Evolutionary conservation across 1,284 basidiomycete genomes (phyloP).

Genomic region (Psilocybe mexicana): DNA sequence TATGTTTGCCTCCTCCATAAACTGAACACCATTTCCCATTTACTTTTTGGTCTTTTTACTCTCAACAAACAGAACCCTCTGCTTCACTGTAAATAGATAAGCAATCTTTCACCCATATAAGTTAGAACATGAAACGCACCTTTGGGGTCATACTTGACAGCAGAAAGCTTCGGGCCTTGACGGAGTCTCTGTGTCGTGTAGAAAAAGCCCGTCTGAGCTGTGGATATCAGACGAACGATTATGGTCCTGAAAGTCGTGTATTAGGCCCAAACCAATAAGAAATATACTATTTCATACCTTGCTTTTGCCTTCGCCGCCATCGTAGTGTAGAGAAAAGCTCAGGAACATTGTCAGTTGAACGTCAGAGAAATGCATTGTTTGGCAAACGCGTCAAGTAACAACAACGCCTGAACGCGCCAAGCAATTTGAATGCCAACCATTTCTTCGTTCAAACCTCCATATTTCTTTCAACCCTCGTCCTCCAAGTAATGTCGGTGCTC

Average conservation of each 20-base stretch:
- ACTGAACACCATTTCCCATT: not conserved
- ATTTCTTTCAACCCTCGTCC: not conserved
- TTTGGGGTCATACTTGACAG: slow-evolving; percentile 87
- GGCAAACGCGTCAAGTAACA: not conserved
- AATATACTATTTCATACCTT: slow-evolving; percentile 22
- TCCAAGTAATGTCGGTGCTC: not conserved
- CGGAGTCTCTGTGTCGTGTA: slow-evolving; percentile 81
- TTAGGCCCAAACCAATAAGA: not conserved
- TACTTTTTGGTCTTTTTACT: slow-evolving; percentile 68
- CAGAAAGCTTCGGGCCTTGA: slow-evolving; percentile 70
- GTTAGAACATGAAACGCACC: slow-evolving; percentile 46
- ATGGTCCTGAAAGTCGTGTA: slow-evolving; percentile 57
- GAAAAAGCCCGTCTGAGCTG: slow-evolving; percentile 88
- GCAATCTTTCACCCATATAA: not conserved
- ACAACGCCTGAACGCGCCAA: not conserved
- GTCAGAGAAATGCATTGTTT: not conserved
- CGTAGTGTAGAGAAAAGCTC: not conserved
- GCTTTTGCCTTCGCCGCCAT: slow-evolving; percentile 40
- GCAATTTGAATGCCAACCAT: not conserved
- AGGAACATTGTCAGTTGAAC: not conserved
- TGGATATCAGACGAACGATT: slow-evolving; percentile 84
- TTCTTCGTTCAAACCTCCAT: not conserved
- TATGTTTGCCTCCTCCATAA: not conserved
- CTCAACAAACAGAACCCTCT: slow-evolving; percentile 77
- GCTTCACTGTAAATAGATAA: slow-evolving; percentile 53